A percentile compares a stretch with the other conserved stretches of the same genome.
These are phyloP conservation scores for Quercus rubra DNA, from an alignment of 306 rosid genomes.

Conservation along the genomic window DNA sequence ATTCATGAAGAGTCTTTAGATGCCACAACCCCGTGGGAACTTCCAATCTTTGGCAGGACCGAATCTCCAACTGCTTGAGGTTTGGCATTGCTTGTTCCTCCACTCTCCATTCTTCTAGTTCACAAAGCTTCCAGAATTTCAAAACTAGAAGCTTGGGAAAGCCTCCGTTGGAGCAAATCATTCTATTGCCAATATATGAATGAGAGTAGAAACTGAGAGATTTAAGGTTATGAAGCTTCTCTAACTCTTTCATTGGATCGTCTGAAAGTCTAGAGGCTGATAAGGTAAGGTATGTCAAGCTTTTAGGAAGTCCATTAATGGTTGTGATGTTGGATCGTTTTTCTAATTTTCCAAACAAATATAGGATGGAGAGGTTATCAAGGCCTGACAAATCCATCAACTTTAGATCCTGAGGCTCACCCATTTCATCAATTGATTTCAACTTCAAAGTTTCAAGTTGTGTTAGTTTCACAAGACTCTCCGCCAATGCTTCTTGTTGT, in stretches of 20 bases:
- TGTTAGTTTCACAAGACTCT: conserved; percentile 12
- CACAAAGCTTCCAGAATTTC: conserved; percentile 27
- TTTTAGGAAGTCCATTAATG: neutral
- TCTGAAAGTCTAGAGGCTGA: conserved; percentile 29
- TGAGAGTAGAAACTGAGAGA: conserved; percentile 16
- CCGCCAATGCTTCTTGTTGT: neutral
- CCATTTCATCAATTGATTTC: conserved; percentile 25
- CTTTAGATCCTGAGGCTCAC: conserved; percentile 8
- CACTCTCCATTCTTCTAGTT: conserved; percentile 14
- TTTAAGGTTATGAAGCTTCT: conserved; percentile 24
- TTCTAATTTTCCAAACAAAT: neutral
- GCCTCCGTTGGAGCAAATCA: conserved; percentile 8
- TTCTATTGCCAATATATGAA: conserved; percentile 6
- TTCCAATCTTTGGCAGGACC: conserved; percentile 6
- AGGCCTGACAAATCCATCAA: conserved; percentile 2
- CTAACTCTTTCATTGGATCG: conserved; percentile 28
- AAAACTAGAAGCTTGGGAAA: conserved; percentile 32
- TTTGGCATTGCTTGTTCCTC: conserved; percentile 22
- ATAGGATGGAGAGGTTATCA: neutral
- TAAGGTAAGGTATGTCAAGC: conserved; percentile 29
- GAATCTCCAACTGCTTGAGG: conserved; percentile 39
- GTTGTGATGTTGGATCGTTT: neutral
- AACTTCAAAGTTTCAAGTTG: conserved; percentile 23
- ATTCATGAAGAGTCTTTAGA: conserved; percentile 24
- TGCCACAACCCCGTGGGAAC: conserved; percentile 25